Base-by-base conservation (phyloP, 257 asterid species). In the Coffea canephora region DNA sequence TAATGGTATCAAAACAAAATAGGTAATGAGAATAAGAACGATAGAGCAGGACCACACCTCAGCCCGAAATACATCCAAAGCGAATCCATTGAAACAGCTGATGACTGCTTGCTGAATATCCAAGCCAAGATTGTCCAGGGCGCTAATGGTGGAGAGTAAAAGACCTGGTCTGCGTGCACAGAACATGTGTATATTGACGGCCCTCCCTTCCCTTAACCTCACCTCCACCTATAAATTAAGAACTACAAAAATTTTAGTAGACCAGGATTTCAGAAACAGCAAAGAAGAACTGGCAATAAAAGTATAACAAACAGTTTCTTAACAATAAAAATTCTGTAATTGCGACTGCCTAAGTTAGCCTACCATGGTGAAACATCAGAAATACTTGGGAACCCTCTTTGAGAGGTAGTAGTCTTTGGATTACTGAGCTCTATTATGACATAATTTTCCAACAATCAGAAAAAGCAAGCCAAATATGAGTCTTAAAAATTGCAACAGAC, bases 21-120 rank as follows among this genome's bases (percentile, higher is more conserved):
- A 55, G 7, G 23, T 7, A 79, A 15, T 4, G 5, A 39, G 43
- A 39, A 39, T 39, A 39, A 4, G 43, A 39, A 39, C 5, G 43
- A 39, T 39, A 39, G 2, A 57, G 8, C 41, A 66, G 31, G 31
- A 5, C 70, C 49, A 74, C 83, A 92, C 97, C 97, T 92, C 96
- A 27, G 95, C 96, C 31, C 91, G 90, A 82, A 91, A 92, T 50
- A 91, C 90, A 83, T 92, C 96, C 87, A 92, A 78, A 52, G 96
- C 94, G 70, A 92, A 92, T 25, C 97, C 97, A 49, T 91, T 92
- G 88, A 92, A 91, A 82, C 97, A 91, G 87, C 97, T 92, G 82
- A 92, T 91, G 25, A 92, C 97, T 43, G 97, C 97, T 83, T 92
- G 97, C 80, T 92, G 97, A 71, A 92, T 87, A 86, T 92, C 97